A percentile compares a stretch with the other conserved stretches of the same genome.
Evolutionary conservation across 257 asterid genomes (phyloP).

Genomic region (Solanum pimpinellifolium): DNA sequence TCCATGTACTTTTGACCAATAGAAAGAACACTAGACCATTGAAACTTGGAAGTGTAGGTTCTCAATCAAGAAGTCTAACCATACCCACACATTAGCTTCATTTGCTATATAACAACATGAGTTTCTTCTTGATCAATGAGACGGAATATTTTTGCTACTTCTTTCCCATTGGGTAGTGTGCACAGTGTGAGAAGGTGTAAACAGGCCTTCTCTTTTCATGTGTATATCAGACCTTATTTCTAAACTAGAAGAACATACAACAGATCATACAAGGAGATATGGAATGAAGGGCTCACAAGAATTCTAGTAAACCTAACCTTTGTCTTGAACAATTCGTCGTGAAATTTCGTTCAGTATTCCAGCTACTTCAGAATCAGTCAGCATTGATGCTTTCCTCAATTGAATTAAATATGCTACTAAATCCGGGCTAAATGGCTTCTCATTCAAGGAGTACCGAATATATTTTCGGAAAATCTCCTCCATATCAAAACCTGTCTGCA

Average conservation of each 20-base stretch:
- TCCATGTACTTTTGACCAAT: background rate
- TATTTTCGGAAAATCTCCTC: conserved; percentile 81
- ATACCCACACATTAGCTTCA: background rate
- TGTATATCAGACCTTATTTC: background rate
- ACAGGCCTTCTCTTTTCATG: background rate
- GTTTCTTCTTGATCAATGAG: background rate
- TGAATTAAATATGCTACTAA: conserved; percentile 69
- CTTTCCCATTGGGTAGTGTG: background rate
- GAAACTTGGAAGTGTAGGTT: background rate
- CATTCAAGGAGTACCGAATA: conserved; percentile 81
- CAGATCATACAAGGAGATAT: background rate
- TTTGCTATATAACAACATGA: background rate
- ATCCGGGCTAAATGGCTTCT: conserved; percentile 82
- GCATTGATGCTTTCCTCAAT: conserved; percentile 55
- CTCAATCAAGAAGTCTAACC: background rate
- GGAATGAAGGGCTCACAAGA: background rate
- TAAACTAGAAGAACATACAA: background rate
- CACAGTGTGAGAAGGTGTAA: background rate
- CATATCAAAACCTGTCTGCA: conserved; percentile 84
- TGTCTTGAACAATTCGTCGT: conserved; percentile 72
- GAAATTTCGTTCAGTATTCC: conserved; percentile 82
- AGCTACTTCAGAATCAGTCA: conserved; percentile 76
- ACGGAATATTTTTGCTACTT: background rate
- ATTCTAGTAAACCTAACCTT: conserved; percentile 30
- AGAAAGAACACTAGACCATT: background rate